Evolutionary conservation across 257 asterid species (phyloP), one percentile per base, ranked within the genome.

Genomic region (Nyctanthes arbortristis): DNA sequence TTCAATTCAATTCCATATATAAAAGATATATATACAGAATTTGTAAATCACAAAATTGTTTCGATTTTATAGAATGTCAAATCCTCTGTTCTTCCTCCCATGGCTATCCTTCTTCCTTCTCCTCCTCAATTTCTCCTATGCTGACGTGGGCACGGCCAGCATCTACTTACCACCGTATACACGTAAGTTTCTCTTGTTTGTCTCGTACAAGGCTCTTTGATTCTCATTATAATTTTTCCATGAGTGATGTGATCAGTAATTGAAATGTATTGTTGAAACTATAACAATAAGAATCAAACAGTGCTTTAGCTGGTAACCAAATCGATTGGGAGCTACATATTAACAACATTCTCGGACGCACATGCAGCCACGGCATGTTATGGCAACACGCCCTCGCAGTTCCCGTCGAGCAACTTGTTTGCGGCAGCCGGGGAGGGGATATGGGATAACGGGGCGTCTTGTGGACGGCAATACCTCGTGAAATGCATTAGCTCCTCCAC

Each of bases 391-490:
- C 14, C 39, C n/a, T 63, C 92, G 1, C 85, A 83, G 59, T 86
- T 92, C 10, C 96, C 98, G 29, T 34, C 85, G 39, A 88, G 80
- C 85, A 80, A 81, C 65, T 67, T 81, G 8, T 89, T 89, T 28
- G 96, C 85, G 12, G 94, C 98, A 3, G 96, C 90, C 0, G 91
- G 96, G 2, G 96, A 87, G 69, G 93, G 89, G 61, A 68, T 86
- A 7, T 88, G 96, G 96, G 96, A 89, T 71, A 82, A 88, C 20
- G 92, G 96, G 3, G 96, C 96, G 0, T 84, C 94, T 1, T 89
- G 96, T 40, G 98, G 98, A 45, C 81, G 98, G 66, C 88, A 82
- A 76, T 92, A 92, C 37, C 14, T 84, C 74, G 87, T 89, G 43
- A 75, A 77, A 70, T 92, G 98, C 76, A 86, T 92, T 43, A 92